A percentile compares a stretch with the other conserved stretches of the same genome.
Evolutionary conservation across 345 rosid genomes (phyloP).

Genomic region (Gossypium ekmanianum): DNA sequence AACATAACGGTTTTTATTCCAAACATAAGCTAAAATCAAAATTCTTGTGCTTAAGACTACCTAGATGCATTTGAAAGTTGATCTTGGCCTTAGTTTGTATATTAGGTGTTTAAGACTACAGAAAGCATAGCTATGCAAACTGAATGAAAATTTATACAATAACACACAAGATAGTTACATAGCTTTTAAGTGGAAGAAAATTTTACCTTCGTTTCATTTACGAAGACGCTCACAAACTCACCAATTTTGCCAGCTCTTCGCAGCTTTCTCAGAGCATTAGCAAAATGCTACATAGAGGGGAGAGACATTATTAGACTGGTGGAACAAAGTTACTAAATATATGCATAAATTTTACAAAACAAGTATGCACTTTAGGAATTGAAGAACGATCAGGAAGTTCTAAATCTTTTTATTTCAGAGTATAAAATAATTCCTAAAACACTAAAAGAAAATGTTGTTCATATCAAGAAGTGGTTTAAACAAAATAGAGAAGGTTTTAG

Average conservation of each 20-base stretch:
- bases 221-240: constrained; percentile 83
- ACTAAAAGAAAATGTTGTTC: neutral
- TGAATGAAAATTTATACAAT: neutral
- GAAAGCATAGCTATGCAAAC: constrained; percentile 1
- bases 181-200: constrained; percentile 12
- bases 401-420: neutral
- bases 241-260: constrained; percentile 92
- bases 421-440: neutral
- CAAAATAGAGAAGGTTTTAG: neutral
- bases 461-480: neutral
- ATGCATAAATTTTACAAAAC: neutral
- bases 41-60: neutral
- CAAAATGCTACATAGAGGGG: constrained; percentile 52
- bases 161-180: neutral
- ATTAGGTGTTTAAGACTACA: neutral
- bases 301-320: constrained; percentile 15
- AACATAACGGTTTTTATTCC: neutral
- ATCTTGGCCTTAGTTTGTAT: neutral
- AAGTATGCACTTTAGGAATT: neutral
- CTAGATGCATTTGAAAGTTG: neutral
- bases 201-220: constrained; percentile 87
- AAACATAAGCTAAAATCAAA: neutral
- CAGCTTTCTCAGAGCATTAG: constrained; percentile 59
- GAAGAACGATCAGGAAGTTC: neutral
- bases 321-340: constrained; percentile 7